A percentile compares a stretch with the other conserved stretches of the same genome.
Evolutionary conservation across 108 stramenopile species (phyloP).

Genomic region (Nitzschia sp.): DNA sequence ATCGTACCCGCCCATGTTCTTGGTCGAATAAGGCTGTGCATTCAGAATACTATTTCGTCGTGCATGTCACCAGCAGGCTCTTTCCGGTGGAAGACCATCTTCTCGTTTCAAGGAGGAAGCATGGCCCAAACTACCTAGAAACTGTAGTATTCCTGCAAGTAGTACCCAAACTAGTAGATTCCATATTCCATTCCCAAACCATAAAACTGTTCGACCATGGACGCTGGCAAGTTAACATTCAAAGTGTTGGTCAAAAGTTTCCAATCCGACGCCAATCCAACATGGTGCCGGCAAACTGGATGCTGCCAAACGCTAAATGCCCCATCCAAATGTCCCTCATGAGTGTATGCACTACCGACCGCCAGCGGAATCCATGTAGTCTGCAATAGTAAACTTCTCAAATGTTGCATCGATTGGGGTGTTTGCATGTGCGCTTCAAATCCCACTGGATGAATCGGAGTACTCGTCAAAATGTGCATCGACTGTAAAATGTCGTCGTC

Average conservation of each 20-base stretch:
- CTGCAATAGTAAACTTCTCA: slow-evolving; percentile 35
- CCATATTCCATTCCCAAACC: slow-evolving; percentile 21
- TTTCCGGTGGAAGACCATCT: no score
- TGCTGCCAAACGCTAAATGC: slow-evolving; percentile 24
- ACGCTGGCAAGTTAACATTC: slow-evolving; percentile 26
- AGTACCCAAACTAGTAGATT: slow-evolving; percentile 1
- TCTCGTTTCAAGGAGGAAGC: no score
- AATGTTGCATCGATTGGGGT: slow-evolving; percentile 1
- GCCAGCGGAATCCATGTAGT: slow-evolving; percentile 48
- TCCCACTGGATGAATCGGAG: neutral
- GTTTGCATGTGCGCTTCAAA: slow-evolving; percentile 4
- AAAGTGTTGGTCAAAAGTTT: slow-evolving; percentile 19
- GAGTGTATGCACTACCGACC: slow-evolving; percentile 17
- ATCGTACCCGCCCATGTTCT: no score
- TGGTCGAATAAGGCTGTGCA: no score
- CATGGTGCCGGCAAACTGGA: slow-evolving; percentile 15
- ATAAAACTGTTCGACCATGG: slow-evolving; percentile 4
- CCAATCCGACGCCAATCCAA: slow-evolving; percentile 3
- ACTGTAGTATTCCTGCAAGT: no score
- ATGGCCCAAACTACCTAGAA: no score
- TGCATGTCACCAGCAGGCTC: no score
- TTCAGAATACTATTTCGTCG: no score
- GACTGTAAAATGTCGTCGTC: neutral
- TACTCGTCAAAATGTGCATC: slow-evolving; percentile 10
- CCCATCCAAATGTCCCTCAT: slow-evolving; percentile 40